A percentile compares a stretch with the other conserved stretches of the same genome.
These are phyloP conservation scores for Globisporangium spiculum DNA, from an alignment of 352 stramenopile species.

Conservation along the genomic window DNA sequence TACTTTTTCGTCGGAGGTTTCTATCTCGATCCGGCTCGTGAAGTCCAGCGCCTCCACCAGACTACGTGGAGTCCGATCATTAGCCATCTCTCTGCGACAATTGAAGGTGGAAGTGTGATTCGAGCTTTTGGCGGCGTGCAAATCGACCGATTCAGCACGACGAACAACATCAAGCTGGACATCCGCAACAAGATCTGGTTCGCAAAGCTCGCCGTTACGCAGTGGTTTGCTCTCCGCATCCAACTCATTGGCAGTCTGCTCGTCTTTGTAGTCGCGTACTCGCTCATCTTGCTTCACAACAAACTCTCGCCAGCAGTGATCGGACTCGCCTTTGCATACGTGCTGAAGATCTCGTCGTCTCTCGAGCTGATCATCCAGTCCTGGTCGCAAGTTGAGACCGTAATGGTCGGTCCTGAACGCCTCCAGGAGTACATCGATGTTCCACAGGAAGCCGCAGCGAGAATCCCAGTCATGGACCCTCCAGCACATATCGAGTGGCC, in stretches of 20 bases:
- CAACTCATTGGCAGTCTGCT: conserved; percentile 78
- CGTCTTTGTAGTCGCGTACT: conserved; percentile 64
- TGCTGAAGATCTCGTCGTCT: conserved; percentile 68
- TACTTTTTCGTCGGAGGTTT: conserved; percentile 64
- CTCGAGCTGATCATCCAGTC: conserved; percentile 71
- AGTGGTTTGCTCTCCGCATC: conserved; percentile 57
- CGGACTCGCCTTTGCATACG: conserved; percentile 81
- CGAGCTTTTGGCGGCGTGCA: conserved; percentile 52
- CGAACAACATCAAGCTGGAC: conserved; percentile 36
- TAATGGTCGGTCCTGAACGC: conserved; percentile 81
- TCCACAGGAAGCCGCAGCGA: conserved; percentile 17
- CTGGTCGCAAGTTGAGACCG: conserved; percentile 32
- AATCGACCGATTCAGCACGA: conserved; percentile 34
- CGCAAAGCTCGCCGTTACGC: conserved; percentile 32
- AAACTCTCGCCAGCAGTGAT: conserved; percentile 52
- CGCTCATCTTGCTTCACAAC: conserved; percentile 43
- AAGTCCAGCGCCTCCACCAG: conserved; percentile 48
- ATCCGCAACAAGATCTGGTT: conserved; percentile 44
- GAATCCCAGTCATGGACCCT: conserved; percentile 24
- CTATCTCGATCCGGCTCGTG: conserved; percentile 46
- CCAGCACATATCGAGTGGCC: conserved; percentile 71
- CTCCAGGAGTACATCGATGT: conserved; percentile 73
- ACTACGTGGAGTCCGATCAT: conserved; percentile 47
- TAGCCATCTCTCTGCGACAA: conserved; percentile 46
- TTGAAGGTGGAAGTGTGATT: conserved; percentile 46